A percentile compares a stretch with the other conserved stretches of the same genome.
These are phyloP conservation scores for Boletus huronensis DNA, from an alignment of 768 basidiomycete species.

Conservation along the genomic window DNA sequence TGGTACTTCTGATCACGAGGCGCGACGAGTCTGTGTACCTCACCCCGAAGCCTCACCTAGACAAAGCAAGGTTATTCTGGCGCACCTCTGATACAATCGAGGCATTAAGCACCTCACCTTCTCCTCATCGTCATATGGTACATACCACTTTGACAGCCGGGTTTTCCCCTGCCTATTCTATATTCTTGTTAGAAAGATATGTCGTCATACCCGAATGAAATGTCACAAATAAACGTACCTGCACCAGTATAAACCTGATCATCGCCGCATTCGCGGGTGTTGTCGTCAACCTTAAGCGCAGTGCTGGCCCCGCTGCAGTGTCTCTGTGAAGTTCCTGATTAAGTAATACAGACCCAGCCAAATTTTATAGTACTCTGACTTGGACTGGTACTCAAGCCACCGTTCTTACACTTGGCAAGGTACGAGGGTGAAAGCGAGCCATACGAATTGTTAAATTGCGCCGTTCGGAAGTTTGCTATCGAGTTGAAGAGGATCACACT, in stretches of 20 bases:
- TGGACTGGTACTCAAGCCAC: too few species aligned
- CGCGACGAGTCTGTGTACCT: slow-evolving; percentile 94
- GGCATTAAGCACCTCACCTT: slow-evolving; percentile 54
- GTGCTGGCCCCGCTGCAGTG: too few species aligned
- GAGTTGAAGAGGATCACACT: too few species aligned
- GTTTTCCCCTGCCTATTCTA: slow-evolving; percentile 99
- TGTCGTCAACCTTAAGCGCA: background rate
- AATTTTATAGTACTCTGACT: too few species aligned
- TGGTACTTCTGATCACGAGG: slow-evolving; percentile 98
- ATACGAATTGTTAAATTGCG: too few species aligned
- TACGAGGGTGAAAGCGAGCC: too few species aligned
- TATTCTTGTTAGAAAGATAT: background rate
- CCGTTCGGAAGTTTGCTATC: too few species aligned
- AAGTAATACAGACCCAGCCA: slow-evolving; percentile 5
- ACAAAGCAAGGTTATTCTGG: background rate
- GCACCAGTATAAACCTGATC: slow-evolving; percentile 98
- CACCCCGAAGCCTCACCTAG: slow-evolving; percentile 89
- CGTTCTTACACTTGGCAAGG: too few species aligned
- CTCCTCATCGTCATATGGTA: slow-evolving; percentile 98
- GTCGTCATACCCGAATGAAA: background rate
- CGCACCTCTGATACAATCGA: background rate
- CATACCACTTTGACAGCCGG: slow-evolving; percentile 96
- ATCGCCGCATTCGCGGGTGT: slow-evolving; percentile 41
- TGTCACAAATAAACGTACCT: slow-evolving; percentile 52
- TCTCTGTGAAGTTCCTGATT: slow-evolving; percentile 1